Base-by-base conservation (phyloP, 352 stramenopile genomes). In the Globisporangium rhizosaccharum region DNA sequence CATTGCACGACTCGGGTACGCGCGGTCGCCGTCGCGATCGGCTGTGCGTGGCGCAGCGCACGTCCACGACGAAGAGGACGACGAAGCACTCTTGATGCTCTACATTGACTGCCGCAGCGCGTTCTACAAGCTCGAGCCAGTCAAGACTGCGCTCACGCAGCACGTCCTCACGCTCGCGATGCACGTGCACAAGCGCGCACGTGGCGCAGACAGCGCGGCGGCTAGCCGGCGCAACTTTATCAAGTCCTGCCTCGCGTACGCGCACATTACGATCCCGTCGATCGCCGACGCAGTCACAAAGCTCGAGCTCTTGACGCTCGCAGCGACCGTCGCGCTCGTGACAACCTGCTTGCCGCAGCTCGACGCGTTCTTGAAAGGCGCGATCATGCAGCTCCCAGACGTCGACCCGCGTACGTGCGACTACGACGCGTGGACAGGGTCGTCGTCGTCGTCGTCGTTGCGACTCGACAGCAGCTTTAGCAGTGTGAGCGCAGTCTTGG, bases 241-340 rank as follows among this genome's bases (percentile, higher is more conserved):
- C 62, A 94, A 96, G 52, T 94, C 85, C 2, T 96, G 87, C 55
- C 63, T 96, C n/a, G 90, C 90, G 7, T 97, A 90, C 55, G 81
- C 80, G 11, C 85, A 96, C 59, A 90, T 97, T 55, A 97, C 87
- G 33, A 95, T 96, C 25, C 90, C 90, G 26, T 93, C 81, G 23
- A 87, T 96, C 26, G 61, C 75, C 1, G 55, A 75, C 6, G 30
- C 63, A 2, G 70, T 75, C 17, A 58, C 75, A 18, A 85, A 83
- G 41, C 60, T 96, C 10, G 60, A 92, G 33, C 61, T 97, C 18
- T 67, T 93, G 56, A 66, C 80, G 2, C 56, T 73, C 2, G 85
- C 82, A 12, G 83, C 82, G 12, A 86, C 91, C 61, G 75, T 89
- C 0, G 81, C 85, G 14, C 59, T 96, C 4, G 37, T 82, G 36